Evolutionary conservation across 2,329 filamentous ascomycete species (phyloP), one percentile per base, ranked within the genome.

Genomic region (Pseudopithomyces chartarum): DNA sequence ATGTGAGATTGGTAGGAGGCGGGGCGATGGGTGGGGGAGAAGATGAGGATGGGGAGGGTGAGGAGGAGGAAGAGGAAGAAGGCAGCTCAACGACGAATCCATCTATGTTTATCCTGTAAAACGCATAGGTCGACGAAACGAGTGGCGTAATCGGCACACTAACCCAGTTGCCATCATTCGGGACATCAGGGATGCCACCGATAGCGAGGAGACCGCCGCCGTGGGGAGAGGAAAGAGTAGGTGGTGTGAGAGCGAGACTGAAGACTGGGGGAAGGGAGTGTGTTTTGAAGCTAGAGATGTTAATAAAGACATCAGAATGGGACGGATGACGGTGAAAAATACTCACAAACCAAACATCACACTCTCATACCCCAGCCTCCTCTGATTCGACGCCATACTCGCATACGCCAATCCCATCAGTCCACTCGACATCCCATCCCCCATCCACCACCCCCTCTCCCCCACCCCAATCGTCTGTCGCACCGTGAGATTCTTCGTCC

Each of bases 201-300:
- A 73, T 63, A n/a, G 70, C 70, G 5, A 73, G 60, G n/a, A 67
- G 45, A 47, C 70, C 69, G 44, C 69, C 68, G 12, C 49, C 47
- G 4, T 26, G 40, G 7, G 64, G 61, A 12, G 43, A 44, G 1
- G 11, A 11, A 6, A 26, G n/a, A 0, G 60, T 60, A n/a, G 65
- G 62, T 19, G 68, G 60, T 39, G 38, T 55, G 34, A 72, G 61
- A 1, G 69, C 68, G 44, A 72, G 60, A 44, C 56, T 62, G 59
- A 70, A 72, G 47, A 71, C 44, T 5, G 60, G 57, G 0, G 63
- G 60, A 15, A 66, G 47, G 19, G 34, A n/a, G 26, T 33, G 13
- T 8, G 51, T 36, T 40, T 63, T 26, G 49, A 63, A 65, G 49
- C 64, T 68, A 13, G 20, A 8, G 2, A 19, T 17, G 17, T 52